Percentiles rank a stretch among this genome's conserved stretches.
Evolutionary conservation across 176 grass and related monocot species (phyloP).

Genomic region (Bromus sterilis): DNA sequence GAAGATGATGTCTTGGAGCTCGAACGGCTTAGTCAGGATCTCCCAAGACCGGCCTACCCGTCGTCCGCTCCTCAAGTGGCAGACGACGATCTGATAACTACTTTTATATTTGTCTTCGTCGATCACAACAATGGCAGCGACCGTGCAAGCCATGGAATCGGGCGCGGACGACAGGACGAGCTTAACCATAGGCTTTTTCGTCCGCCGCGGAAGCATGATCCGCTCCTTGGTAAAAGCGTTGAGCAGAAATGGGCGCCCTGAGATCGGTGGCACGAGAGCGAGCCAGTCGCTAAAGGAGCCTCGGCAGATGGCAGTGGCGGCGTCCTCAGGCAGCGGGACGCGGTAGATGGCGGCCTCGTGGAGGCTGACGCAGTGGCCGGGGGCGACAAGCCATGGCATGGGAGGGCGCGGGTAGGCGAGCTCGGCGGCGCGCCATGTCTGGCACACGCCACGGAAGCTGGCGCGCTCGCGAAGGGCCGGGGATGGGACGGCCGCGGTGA

Average conservation of each 20-base stretch:
- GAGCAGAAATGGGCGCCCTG: background rate
- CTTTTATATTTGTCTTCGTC: accelerated
- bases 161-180: background rate
- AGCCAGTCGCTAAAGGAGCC: background rate
- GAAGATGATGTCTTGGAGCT: background rate
- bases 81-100: background rate
- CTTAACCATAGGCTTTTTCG: background rate
- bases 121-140: background rate
- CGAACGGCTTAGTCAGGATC: background rate
- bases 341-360: background rate
- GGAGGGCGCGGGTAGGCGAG: background rate
- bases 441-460: background rate
- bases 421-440: background rate
- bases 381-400: background rate
- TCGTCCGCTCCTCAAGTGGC: background rate
- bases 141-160: background rate
- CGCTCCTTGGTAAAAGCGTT: background rate
- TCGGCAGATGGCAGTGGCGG: background rate
- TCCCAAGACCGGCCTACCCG: background rate
- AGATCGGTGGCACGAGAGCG: background rate
- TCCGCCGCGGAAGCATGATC: background rate
- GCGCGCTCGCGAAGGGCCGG: background rate
- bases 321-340: background rate
- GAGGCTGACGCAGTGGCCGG: background rate
- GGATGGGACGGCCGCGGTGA: background rate